Conservation (phyloP, 2,329 filamentous ascomycete genomes). For the Paecilomyces dactylethromorphus region DNA sequence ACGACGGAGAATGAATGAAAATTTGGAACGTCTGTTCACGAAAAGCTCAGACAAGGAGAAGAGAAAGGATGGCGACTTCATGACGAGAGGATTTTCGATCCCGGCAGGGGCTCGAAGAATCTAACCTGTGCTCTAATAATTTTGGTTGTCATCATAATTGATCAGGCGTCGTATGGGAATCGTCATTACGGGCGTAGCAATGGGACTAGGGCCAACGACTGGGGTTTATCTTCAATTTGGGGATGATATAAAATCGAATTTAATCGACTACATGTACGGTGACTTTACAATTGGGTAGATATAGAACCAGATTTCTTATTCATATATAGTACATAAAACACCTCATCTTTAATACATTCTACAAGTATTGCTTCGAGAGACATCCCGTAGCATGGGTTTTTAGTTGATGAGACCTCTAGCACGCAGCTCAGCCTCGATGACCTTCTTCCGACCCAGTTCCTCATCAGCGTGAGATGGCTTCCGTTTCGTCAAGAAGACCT, state of each 20-base stretch:
- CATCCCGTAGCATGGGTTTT: neutral
- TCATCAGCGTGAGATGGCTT: slow-evolving; percentile 68
- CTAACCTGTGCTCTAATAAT: slow-evolving; percentile 4
- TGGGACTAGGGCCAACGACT: neutral
- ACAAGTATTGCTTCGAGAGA: neutral
- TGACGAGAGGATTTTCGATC: slow-evolving; percentile 53
- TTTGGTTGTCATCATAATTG: slow-evolving; percentile 1
- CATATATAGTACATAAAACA: slow-evolving; percentile 15
- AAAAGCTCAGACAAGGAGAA: slow-evolving; percentile 36
- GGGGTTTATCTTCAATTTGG: neutral
- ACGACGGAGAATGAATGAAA: slow-evolving; percentile 61
- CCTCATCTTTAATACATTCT: slow-evolving; percentile 6
- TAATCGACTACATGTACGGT: neutral
- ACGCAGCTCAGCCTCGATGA: slow-evolving; percentile 65
- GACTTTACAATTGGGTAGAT: neutral
- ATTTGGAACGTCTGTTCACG: slow-evolving; percentile 49
- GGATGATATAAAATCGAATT: neutral
- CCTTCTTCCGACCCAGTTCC: slow-evolving; percentile 68
- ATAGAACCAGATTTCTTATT: slow-evolving; percentile 4
- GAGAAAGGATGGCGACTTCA: slow-evolving; percentile 47
- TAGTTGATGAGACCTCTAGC: slow-evolving; percentile 54
- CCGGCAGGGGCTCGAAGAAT: slow-evolving; percentile 37
- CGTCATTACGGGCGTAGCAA: neutral
- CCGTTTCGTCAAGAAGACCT: slow-evolving; percentile 56
- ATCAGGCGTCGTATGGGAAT: slow-evolving; percentile 3